These are phyloP conservation scores for Leccinellum luteum DNA, from an alignment of 768 basidiomycete genomes.

Conservation along the genomic window DNA sequence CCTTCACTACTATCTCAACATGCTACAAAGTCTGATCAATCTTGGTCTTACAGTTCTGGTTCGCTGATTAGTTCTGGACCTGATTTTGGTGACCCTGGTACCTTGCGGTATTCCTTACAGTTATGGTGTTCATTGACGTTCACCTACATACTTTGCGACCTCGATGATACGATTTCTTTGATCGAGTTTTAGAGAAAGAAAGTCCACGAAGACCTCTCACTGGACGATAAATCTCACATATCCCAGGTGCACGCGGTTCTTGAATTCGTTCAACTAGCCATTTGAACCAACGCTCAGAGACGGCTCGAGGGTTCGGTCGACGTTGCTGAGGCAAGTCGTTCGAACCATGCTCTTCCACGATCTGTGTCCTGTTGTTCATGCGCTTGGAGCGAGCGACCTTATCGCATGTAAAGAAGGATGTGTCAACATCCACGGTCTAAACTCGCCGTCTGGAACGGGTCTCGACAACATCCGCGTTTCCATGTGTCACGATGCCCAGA, in stretches of 20 bases:
- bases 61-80: neutral
- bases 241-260: neutral
- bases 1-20: constrained; percentile 5
- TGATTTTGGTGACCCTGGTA: constrained; percentile 4
- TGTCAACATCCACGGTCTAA: neutral
- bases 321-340: neutral
- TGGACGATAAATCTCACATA: neutral
- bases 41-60: constrained; percentile 13
- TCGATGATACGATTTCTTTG: neutral
- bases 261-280: neutral
- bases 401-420: neutral
- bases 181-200: neutral
- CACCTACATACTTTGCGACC: neutral
- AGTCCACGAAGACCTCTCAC: neutral
- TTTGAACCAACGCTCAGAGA: neutral
- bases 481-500: neutral
- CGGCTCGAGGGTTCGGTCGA: too few species aligned
- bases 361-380: neutral
- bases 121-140: neutral
- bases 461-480: neutral
- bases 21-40: constrained; percentile 3
- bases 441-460: neutral
- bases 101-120: neutral
- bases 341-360: neutral
- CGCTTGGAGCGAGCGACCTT: neutral